Evolutionary conservation across 75 land plant species (phyloP), one percentile per base, ranked within the genome.

Genomic region (Pseudotsuga menziesii): DNA sequence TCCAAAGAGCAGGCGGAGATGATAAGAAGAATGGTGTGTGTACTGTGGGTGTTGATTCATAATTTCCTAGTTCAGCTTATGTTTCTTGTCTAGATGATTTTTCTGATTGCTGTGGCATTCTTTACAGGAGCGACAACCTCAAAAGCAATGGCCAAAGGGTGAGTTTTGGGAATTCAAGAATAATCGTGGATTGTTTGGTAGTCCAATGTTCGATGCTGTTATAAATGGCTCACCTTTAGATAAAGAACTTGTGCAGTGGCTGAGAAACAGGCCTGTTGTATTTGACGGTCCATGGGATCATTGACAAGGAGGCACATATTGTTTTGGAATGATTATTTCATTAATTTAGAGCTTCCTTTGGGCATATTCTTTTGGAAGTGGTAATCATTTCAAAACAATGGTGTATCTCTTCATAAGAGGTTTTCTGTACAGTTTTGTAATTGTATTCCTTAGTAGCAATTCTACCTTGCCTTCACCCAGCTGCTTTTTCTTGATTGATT

Each of bases 131-230:
- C 86, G 80, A 54, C 88, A 88, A 63, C 89, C 99, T 20, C 91
- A 92, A 78, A 92, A 88, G 83, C 86, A 88, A 19, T 97, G 99
- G 99, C 95, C 95, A 19, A 81, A 87, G 66, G 92, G 90, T 59
- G 85, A 83, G 20, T 86, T 97, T 74, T 97, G 99, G 99, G 78
- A 80, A 64, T 94, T 97, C 82, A 85, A 89, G 80, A 82, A 70
- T 57, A 79, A 81, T 69, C 78, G 83, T 5, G 81, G 80, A 39
- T 77, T 92, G 58, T 78, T 85, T 74, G 99, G 99, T 27, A 97
- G 99, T 79, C 99, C 99, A 25, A 92, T 97, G 98, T 60, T 97
- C 41, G 99, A 97, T 78, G 86, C 92, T 13, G 89, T 89, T 26
- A 60, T 91, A 77, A 77, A 78, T 58, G 81, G 85, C 32, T 54